phyloP scores from a whole-genome alignment of 176 grass and related monocot genomes.

The Lolium multiflorum region DNA sequence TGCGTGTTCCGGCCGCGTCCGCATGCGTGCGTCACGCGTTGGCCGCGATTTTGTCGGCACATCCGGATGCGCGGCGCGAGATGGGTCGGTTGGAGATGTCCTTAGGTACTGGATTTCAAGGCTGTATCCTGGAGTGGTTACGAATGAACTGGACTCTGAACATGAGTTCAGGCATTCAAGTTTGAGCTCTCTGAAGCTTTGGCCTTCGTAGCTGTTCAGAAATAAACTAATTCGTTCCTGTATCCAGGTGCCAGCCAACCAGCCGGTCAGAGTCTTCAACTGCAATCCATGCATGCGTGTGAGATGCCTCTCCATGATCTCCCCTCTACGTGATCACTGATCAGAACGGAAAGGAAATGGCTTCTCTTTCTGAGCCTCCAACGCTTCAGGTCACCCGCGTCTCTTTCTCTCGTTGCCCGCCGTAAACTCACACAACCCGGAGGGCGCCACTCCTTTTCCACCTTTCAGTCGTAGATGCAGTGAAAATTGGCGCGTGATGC shows the following conservation, averaged over 20 bases:
- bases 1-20: no score
- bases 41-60: no score
- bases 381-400: not conserved
- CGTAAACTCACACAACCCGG: not conserved
- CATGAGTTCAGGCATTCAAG: no score
- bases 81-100: no score
- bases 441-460: not conserved
- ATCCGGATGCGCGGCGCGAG: no score
- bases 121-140: not conserved
- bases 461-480: not conserved
- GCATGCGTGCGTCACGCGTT: no score
- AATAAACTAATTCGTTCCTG: not conserved
- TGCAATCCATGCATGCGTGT: not conserved
- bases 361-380: not conserved
- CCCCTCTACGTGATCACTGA: no score
- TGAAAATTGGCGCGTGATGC: conserved; percentile 18
- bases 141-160: not conserved
- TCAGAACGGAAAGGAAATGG: not conserved
- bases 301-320: not conserved
- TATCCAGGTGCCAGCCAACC: conserved; percentile 16
- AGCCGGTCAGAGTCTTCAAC: not conserved
- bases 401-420: not conserved
- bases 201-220: not conserved
- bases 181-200: not conserved
- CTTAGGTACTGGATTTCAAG: conserved; percentile 1